A percentile compares a stretch with the other conserved stretches of the same genome.
phyloP scores from a whole-genome alignment of 192 early-diverging fungal genomes.

The Umbelopsis sp. region DNA sequence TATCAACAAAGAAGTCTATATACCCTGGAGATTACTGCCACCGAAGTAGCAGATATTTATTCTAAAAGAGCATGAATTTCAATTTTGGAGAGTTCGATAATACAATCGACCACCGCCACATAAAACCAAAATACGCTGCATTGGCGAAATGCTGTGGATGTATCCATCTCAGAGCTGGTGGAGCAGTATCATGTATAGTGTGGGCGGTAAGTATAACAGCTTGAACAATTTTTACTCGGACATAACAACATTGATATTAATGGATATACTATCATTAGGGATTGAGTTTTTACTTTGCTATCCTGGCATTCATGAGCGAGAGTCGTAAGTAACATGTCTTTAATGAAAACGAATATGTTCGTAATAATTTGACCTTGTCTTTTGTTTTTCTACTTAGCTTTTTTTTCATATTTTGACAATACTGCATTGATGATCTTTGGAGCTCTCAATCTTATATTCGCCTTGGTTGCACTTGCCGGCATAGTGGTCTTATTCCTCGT shows the following conservation, averaged over 20 bases:
- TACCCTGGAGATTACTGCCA: constrained; percentile 4
- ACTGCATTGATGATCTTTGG: constrained; percentile 28
- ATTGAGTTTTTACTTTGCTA: constrained; percentile 35
- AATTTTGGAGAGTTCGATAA: not conserved
- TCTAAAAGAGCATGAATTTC: constrained; percentile 13
- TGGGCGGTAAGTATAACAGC: constrained; percentile 30
- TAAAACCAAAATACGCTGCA: not conserved
- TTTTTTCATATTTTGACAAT: constrained; percentile 28
- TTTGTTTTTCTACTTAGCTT: not conserved
- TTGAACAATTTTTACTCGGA: not conserved
- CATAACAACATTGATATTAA: not conserved
- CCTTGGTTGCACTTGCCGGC: constrained; percentile 22
- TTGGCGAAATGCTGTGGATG: constrained; percentile 33
- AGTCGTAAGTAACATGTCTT: constrained; percentile 21
- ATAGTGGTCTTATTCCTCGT: constrained; percentile 23
- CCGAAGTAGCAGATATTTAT: constrained; percentile 2
- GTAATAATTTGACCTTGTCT: not conserved
- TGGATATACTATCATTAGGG: constrained; percentile 6
- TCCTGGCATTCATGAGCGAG: constrained; percentile 31
- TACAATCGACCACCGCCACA: not conserved
- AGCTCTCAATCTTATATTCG: constrained; percentile 28
- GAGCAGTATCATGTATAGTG: constrained; percentile 21
- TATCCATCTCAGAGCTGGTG: constrained; percentile 28
- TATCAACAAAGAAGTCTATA: not conserved
- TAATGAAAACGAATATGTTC: not conserved